Conservation (phyloP, 108 stramenopile genomes). For the Cyclotella kingstonii region DNA sequence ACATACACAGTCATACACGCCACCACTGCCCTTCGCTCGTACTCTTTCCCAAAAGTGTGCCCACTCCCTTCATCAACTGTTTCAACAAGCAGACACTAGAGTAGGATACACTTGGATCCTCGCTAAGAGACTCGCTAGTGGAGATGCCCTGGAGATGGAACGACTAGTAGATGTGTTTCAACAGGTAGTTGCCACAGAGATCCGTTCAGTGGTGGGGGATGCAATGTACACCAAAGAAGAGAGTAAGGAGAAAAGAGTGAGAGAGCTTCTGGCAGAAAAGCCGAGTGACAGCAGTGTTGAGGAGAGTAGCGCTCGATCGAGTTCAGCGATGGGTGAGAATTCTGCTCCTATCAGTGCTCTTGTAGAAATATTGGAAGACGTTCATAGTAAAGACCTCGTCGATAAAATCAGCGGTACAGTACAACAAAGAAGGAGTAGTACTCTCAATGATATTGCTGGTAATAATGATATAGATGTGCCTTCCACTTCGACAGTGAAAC, state of each 20-base stretch:
- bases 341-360: slow-evolving; percentile 27
- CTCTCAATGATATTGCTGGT: slow-evolving; percentile 2
- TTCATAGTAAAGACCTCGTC: slow-evolving; percentile 27
- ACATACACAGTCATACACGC: slow-evolving; percentile 1
- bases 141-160: slow-evolving; percentile 30
- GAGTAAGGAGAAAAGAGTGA: slow-evolving; percentile 29
- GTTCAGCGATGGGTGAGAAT: neutral
- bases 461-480: slow-evolving; percentile 1
- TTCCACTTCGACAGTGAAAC: slow-evolving; percentile 17
- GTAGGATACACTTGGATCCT: slow-evolving; percentile 41
- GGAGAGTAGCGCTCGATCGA: neutral
- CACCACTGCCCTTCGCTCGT: slow-evolving; percentile 7
- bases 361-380: slow-evolving; percentile 36
- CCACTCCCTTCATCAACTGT: slow-evolving; percentile 10
- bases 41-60: slow-evolving; percentile 30
- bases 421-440: no score
- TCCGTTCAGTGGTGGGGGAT: slow-evolving; percentile 30
- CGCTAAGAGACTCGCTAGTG: slow-evolving; percentile 27
- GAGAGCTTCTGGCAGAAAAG: slow-evolving; percentile 14
- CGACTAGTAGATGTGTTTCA: slow-evolving; percentile 18
- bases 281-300: neutral
- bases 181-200: slow-evolving; percentile 13
- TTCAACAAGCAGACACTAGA: slow-evolving; percentile 21
- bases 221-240: slow-evolving; percentile 25
- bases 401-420: no score